phyloP scores from a whole-genome alignment of 306 rosid species.

The Vachellia collinsii region DNA sequence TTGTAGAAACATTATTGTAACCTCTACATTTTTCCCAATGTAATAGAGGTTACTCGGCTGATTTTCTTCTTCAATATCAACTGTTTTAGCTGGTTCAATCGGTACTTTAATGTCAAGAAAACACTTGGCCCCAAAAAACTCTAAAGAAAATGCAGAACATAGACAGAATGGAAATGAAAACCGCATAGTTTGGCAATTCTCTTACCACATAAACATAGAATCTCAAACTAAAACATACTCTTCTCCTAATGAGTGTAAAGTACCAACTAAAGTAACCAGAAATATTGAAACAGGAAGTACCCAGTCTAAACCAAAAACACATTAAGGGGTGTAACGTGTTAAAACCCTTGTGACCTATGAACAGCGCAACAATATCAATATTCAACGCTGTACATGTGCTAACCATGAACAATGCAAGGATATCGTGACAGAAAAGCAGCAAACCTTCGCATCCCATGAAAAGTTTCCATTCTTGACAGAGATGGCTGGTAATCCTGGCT shows the following conservation, averaged over 20 bases:
- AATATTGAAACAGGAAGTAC: not conserved
- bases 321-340: not conserved
- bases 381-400: constrained; percentile 12
- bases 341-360: not conserved
- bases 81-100: too few relatives aligned
- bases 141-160: not conserved
- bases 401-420: constrained; percentile 19
- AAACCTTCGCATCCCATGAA: constrained; percentile 92
- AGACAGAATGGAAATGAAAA: not conserved
- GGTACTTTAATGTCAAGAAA: too few relatives aligned
- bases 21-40: too few relatives aligned
- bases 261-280: not conserved
- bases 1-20: too few relatives aligned
- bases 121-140: too few relatives aligned
- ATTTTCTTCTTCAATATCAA: too few relatives aligned
- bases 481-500: constrained; percentile 77
- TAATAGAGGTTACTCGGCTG: too few relatives aligned
- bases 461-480: constrained; percentile 83
- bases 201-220: not conserved
- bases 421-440: constrained; percentile 17
- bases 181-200: not conserved
- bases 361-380: not conserved
- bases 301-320: not conserved
- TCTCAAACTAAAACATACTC: not conserved
- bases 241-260: not conserved